Evolutionary conservation across 2,329 filamentous ascomycete genomes (phyloP), one percentile per base, ranked within the genome.

Genomic region (Pezizomycotina sp.): DNA sequence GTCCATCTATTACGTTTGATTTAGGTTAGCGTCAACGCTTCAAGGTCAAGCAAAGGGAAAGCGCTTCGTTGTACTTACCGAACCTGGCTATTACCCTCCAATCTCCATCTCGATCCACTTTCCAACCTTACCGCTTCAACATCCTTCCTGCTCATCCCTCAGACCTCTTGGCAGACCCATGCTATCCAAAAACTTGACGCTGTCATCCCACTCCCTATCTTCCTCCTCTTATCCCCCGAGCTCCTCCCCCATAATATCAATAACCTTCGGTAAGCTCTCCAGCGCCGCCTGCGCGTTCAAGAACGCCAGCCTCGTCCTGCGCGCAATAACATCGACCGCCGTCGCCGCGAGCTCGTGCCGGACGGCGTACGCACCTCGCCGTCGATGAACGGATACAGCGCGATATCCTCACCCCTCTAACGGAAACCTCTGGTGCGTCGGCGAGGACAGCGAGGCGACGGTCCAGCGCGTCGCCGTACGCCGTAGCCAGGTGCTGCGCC

Each of bases 391-490:
- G 84, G 82, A 58, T 92, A 92, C 18, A 92, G 64, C 10, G 59
- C 3, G 77, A 77, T 45, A 93, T 77, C 45, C 81, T 75, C 58
- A 78, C 71, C 37, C 83, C 83, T 33, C 81, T 69, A 20, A 83
- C 75, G 3, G 84, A 64, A 83, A 92, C 31, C 82, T 73, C 51
- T 73, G 62, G 38, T 78, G 69, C 1, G 82, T 92, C 0, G 79
- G 74, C 10, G 68, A 64, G 50, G 78, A 86, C 30, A 93, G 65
- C 1, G 79, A 71, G 6, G 80, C 83, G 14, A 93, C 82, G 10
- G 77, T 77, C 84, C 84, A 93, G 13, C 84, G 84, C 73, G 59
- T 93, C 84, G 48, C 86, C 84, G 55, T 93, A 95, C 38, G 80
- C 79, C 53, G 78, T 71, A 9, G 77, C 77, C 21, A 93, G 66